Evolutionary conservation across 2,329 filamentous ascomycete genomes (phyloP).

Genomic region (Ophidiomyces ophidiicola): DNA sequence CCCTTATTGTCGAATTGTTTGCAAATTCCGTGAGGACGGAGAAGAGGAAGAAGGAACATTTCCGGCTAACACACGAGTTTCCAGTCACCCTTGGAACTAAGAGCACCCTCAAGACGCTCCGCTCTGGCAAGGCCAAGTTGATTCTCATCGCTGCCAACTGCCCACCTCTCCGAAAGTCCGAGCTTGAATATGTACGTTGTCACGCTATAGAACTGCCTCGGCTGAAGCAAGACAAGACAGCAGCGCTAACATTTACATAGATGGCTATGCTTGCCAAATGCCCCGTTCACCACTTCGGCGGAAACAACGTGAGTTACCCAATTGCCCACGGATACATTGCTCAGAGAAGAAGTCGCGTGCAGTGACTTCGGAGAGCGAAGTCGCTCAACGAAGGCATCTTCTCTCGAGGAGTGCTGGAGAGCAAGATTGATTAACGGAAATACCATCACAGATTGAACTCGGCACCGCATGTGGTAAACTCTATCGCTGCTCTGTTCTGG

Average conservation of each 20-base stretch:
- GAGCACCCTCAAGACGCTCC: conserved; percentile 77
- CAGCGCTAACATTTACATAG: conserved; percentile 31
- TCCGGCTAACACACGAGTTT: neutral
- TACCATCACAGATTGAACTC: conserved; percentile 68
- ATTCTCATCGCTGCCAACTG: conserved; percentile 95
- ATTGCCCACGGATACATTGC: conserved; percentile 5
- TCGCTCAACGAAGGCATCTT: conserved; percentile 14
- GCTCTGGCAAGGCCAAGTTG: conserved; percentile 95
- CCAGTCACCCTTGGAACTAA: conserved; percentile 81
- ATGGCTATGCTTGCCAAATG: conserved; percentile 89
- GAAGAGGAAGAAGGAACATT: neutral
- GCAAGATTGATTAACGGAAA: conserved; percentile 16
- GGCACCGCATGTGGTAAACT: conserved; percentile 98
- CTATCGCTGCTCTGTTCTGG: conserved; percentile 96
- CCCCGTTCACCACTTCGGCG: conserved; percentile 91
- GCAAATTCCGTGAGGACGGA: no score
- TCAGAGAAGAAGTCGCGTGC: conserved; percentile 15
- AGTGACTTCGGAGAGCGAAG: conserved; percentile 18
- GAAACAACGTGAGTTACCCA: conserved; percentile 82
- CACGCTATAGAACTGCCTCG: neutral
- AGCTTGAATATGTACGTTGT: conserved; percentile 61
- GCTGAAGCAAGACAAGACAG: conserved; percentile 2
- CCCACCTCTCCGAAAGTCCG: conserved; percentile 91
- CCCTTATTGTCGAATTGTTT: conserved; percentile 9
- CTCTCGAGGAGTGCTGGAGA: conserved; percentile 10